Base-by-base conservation (phyloP, 768 basidiomycete genomes). In the Sistotremastrum suecicum region DNA sequence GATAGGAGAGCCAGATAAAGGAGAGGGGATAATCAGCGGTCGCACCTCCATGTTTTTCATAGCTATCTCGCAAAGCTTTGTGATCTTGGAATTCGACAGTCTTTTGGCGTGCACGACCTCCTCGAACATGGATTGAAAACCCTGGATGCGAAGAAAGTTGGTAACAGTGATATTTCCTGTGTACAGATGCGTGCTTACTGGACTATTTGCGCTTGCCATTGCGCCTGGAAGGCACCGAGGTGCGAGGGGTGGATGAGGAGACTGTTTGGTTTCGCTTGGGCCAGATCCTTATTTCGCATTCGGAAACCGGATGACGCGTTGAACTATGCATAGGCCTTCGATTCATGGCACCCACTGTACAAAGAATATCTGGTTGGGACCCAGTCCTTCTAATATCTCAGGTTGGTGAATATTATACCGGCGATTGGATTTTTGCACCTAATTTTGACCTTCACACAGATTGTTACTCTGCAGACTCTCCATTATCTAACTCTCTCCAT, bases 401-500 rank as follows among this genome's bases (percentile, higher is more conserved):
- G 70, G 90, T 77, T 46, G 48, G 69, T 60, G 6, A 32, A 7
- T 7, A 39, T 40, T 6, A 44, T 50, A 31, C 43, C 30, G 5
- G 35, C 10, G 8, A 5, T 41, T 43, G 39, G 29, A 12, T 8
- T 11, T 11, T 6, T 34, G 11, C 39, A 39, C 31, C 11, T n/a
- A 10, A 37, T 30, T 44, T 49, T 20, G 20, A 20, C 20, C 20
- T 20, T 20, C 7, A 34, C 12, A 5, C 54, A 99, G 89, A 98
- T 99, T 54, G 75, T 99, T 50, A 78, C 87, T 5, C 70, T 98
- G 58, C 94, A 98, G 65, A 79, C 89, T 1, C 64, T 97, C 34
- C 95, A 98, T 66, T 98, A 99, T 64, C 67, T 99, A 48, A 83
- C 86, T 9, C 75, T 98, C 48, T 78, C 82, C 29, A 50, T 95